Evolutionary conservation across 257 asterid species (phyloP).

Genomic region (Solanum chiquidenum): DNA sequence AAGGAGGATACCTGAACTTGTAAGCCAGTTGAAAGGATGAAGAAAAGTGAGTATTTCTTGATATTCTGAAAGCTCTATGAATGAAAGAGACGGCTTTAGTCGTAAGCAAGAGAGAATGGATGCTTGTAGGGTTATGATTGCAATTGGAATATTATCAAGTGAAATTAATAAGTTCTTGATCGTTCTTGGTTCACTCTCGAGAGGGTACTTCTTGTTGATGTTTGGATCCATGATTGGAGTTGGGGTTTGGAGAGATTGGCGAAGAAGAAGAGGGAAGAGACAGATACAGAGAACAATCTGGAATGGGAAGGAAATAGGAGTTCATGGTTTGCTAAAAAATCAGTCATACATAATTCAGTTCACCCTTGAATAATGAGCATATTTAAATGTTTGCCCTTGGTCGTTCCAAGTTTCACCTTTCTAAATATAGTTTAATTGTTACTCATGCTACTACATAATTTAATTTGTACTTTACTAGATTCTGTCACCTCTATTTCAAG

Average conservation of each 20-base stretch:
- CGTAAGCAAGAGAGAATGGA: neutral
- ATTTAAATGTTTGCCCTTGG: neutral
- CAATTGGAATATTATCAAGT: neutral
- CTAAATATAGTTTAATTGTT: neutral
- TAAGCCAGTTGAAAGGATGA: neutral
- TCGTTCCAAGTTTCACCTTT: neutral
- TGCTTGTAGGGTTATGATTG: neutral
- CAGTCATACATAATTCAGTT: neutral
- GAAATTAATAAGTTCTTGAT: neutral
- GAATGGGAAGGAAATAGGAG: neutral
- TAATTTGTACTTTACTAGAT: neutral
- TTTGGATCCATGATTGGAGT: neutral
- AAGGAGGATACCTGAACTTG: neutral
- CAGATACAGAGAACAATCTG: neutral
- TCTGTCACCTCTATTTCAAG: neutral
- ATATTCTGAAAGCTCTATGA: neutral
- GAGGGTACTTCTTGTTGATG: neutral
- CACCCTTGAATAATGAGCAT: neutral
- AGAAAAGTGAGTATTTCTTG: neutral
- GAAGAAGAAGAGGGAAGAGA: neutral
- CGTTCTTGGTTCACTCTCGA: neutral
- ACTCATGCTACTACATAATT: neutral
- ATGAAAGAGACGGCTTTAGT: neutral
- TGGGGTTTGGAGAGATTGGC: neutral
- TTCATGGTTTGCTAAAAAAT: neutral